Conservation (phyloP, 179 eudicot species). For the Silene vulgaris region DNA sequence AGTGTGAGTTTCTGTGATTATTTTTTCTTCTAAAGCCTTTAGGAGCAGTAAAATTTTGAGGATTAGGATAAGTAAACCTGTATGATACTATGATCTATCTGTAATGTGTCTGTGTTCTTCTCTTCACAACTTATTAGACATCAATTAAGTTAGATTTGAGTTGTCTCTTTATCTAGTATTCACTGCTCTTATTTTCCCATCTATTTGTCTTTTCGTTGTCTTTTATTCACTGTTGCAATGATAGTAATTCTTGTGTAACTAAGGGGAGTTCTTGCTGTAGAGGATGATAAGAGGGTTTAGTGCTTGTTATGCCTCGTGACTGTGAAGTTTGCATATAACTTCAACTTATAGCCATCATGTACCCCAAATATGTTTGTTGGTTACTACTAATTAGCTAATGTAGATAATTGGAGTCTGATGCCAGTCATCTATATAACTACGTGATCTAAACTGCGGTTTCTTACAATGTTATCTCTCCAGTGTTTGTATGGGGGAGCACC, state of each 20-base stretch:
- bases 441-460: background rate
- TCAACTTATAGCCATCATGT: too few relatives aligned
- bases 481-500: constrained; percentile 99
- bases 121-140: too few relatives aligned
- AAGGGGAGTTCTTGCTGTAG: background rate
- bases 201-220: background rate
- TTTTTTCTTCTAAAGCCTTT: background rate
- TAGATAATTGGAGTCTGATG: background rate
- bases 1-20: background rate
- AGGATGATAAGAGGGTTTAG: background rate
- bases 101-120: background rate
- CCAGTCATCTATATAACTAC: background rate
- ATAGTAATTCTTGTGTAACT: background rate
- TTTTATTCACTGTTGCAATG: background rate
- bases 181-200: background rate
- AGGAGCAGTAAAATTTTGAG: too few relatives aligned
- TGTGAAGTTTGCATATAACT: too few relatives aligned
- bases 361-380: too few relatives aligned
- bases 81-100: background rate
- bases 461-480: constrained; percentile 33
- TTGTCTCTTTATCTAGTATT: background rate
- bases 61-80: background rate
- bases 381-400: background rate
- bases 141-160: background rate
- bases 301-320: background rate